Percentiles rank a stretch among this genome's conserved stretches.
phyloP scores from a whole-genome alignment of 768 basidiomycete species.

The Pisolithus marmoratus region DNA sequence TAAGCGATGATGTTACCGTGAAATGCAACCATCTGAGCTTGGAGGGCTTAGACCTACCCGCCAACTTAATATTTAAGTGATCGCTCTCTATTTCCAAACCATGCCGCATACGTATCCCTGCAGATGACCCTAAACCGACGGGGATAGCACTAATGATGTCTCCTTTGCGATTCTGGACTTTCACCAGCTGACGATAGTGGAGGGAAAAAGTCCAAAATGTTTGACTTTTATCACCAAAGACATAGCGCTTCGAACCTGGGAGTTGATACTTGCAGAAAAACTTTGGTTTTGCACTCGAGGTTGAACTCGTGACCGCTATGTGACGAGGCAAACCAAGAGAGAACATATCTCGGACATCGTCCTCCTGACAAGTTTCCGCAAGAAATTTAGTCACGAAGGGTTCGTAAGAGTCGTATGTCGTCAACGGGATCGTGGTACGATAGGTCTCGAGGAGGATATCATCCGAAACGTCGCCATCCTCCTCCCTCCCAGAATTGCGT shows the following conservation, averaged over 20 bases:
- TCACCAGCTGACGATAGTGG: slow-evolving; percentile 5
- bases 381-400: slow-evolving; percentile 13
- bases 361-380: slow-evolving; percentile 12
- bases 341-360: slow-evolving; percentile 13
- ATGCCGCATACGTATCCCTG: slow-evolving; percentile 14
- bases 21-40: too few relatives aligned
- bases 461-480: not conserved
- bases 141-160: slow-evolving; percentile 1
- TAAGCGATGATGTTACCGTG: not conserved
- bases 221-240: slow-evolving; percentile 5
- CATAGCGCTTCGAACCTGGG: slow-evolving; percentile 2
- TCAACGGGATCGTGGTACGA: slow-evolving; percentile 3
- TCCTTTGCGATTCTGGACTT: slow-evolving; percentile 1
- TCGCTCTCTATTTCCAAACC: slow-evolving; percentile 11
- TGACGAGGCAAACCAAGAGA: slow-evolving; percentile 13
- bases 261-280: slow-evolving; percentile 15
- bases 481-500: not conserved
- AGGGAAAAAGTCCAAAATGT: slow-evolving; percentile 20
- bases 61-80: slow-evolving; percentile 6
- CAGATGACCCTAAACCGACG: slow-evolving; percentile 9
- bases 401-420: slow-evolving; percentile 11
- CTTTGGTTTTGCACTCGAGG: slow-evolving; percentile 12
- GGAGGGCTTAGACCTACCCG: not conserved
- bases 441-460: slow-evolving; percentile 6
- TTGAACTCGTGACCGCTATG: slow-evolving; percentile 9